Conservation (phyloP, 352 stramenopile species). For the Phytopythium oedochilum region DNA sequence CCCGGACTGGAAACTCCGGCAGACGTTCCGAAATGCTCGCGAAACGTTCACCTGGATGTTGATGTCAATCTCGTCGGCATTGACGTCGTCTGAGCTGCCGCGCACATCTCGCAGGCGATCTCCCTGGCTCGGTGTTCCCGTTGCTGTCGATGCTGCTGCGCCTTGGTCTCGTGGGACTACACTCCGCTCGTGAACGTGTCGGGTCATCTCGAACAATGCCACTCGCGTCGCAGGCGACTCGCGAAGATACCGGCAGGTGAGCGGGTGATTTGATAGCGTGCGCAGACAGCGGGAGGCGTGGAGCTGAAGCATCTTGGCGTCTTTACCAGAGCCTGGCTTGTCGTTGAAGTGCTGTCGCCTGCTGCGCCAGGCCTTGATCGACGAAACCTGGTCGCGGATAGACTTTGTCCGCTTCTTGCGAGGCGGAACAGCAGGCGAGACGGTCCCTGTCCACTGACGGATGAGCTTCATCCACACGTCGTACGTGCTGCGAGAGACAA, state of each 20-base stretch:
- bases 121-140: background rate
- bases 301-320: conserved; percentile 24
- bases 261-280: conserved; percentile 43
- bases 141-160: background rate
- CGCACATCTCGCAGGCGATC: background rate
- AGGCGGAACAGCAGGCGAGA: background rate
- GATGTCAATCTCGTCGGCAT: background rate
- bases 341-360: background rate
- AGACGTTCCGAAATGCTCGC: conserved; percentile 58
- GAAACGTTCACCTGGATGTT: conserved; percentile 30
- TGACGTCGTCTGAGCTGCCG: background rate
- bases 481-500: conserved; percentile 36
- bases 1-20: conserved; percentile 48
- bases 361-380: conserved; percentile 1
- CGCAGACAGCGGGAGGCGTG: conserved; percentile 43
- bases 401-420: background rate
- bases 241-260: conserved; percentile 37
- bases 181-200: conserved; percentile 35
- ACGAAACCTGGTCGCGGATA: background rate
- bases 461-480: conserved; percentile 67
- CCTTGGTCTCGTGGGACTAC: background rate
- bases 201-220: conserved; percentile 45
- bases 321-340: background rate
- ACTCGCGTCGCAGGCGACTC: conserved; percentile 46
- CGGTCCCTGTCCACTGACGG: conserved; percentile 20